Evolutionary conservation across 2,329 filamentous ascomycete genomes (phyloP).

Genomic region (Microthyrium microscopicum): DNA sequence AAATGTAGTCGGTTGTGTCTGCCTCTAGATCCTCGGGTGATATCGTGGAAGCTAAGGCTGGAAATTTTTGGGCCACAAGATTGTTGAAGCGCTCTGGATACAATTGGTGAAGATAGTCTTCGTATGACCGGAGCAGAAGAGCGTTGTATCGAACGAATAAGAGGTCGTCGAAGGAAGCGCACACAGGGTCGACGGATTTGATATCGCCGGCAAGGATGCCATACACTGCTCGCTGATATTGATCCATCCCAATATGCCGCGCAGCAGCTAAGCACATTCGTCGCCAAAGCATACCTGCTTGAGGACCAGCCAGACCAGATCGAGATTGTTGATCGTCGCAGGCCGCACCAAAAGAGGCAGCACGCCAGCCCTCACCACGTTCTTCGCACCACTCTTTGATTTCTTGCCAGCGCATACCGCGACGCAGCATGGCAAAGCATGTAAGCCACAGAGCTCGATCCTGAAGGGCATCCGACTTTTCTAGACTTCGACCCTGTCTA

Average conservation of each 20-base stretch:
- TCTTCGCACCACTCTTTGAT: conserved; percentile 78
- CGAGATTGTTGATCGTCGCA: conserved; percentile 23
- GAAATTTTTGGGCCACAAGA: conserved; percentile 40
- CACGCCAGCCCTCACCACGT: conserved; percentile 77
- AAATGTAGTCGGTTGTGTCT: conserved; percentile 19
- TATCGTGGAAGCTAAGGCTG: conserved; percentile 47
- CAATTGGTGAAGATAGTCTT: conserved; percentile 45
- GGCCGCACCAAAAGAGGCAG: conserved; percentile 47
- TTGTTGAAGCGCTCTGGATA: conserved; percentile 38
- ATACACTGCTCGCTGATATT: conserved; percentile 80
- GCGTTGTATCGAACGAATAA: conserved; percentile 80
- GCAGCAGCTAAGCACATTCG: conserved; percentile 62
- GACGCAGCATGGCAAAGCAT: conserved; percentile 83
- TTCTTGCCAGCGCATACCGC: conserved; percentile 56
- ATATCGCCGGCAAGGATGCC: conserved; percentile 79
- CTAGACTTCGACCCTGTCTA: conserved; percentile 59
- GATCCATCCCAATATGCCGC: conserved; percentile 46
- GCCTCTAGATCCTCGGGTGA: conserved; percentile 20
- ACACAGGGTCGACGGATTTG: conserved; percentile 58
- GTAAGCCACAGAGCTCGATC: conserved; percentile 84
- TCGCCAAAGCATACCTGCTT: conserved; percentile 45
- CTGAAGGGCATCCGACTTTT: conserved; percentile 72
- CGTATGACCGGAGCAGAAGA: conserved; percentile 65
- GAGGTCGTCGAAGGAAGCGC: conserved; percentile 68
- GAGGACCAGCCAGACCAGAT: conserved; percentile 21